Base-by-base conservation (phyloP, 805 yeast species). In the Candida corydali region DNA sequence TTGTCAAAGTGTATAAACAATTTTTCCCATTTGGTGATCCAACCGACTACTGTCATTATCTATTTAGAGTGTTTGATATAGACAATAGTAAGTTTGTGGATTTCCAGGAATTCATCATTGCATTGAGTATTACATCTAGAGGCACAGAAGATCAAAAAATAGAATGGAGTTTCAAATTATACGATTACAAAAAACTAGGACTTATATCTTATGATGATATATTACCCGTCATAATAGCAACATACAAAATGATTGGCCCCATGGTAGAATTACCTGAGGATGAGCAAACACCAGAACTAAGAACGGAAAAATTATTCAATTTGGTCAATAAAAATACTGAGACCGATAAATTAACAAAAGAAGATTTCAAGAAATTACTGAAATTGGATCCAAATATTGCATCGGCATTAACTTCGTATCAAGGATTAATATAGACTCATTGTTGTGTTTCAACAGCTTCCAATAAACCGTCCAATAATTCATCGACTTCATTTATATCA, bases 21-120 rank as follows among this genome's bases (percentile, higher is more conserved):
- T 93, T 91, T 59, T 93, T 93, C 70, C 99, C 99, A 14, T 93
- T 93, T 67, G 99, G 99, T 0, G 96, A 91, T 52, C 96, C 98
- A 1, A 76, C 84, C 3, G 91, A 87, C 40, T 93, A 87, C 63
- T 86, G 96, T 39, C 85, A 79, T 40, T 84, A 82, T 49, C 82
- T 94, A 11, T 93, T 93, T 63, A 78, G 81, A 37, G 95, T 87
- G 3, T 89, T 93, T 59, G 98, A 93, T 57, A 73, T 76, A 28
- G 93, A 87, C 54, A 70, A 76, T 50, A 75, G 77, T 41, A 96
- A 94, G 16, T 73, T 77, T 29, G 84, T 93, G 28, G 96, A 87
- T 54, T 93, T 93, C 65, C 85, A 83, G 60, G 96, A 88, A 59
- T 93, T 93, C 56, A 89, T 93, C 19, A 74, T 85, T 20, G 95